Evolutionary conservation across 2,329 filamentous ascomycete species (phyloP).

Genomic region (Aspergillus nomiae): DNA sequence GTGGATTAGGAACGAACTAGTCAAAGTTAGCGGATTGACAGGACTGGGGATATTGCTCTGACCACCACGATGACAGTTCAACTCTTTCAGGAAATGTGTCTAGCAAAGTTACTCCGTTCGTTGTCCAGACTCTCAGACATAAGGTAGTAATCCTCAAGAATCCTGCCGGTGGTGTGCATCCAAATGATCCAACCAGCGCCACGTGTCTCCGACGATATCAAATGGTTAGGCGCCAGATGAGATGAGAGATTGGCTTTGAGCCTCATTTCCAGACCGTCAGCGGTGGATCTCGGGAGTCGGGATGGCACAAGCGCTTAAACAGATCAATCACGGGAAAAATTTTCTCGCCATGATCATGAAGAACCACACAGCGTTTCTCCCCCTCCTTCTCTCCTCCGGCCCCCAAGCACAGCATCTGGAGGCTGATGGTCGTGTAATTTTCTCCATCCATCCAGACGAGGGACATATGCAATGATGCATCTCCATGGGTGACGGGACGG

Average conservation of each 20-base stretch:
- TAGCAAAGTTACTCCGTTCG: background rate
- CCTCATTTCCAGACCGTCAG: slow-evolving; percentile 10
- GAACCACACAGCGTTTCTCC: background rate
- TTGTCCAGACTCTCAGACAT: background rate
- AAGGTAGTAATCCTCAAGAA: slow-evolving; percentile 8
- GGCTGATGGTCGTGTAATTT: background rate
- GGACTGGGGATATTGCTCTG: slow-evolving; percentile 14
- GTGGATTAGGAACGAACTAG: slow-evolving; percentile 9
- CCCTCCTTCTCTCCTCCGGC: background rate
- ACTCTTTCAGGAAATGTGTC: background rate
- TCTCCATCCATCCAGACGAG: background rate
- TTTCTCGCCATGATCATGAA: background rate
- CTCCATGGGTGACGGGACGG: background rate
- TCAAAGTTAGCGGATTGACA: slow-evolving; percentile 10
- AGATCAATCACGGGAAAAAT: background rate
- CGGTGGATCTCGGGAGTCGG: slow-evolving; percentile 6
- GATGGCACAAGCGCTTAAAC: slow-evolving; percentile 17
- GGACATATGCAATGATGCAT: background rate
- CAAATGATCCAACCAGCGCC: slow-evolving; percentile 14
- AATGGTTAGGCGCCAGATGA: slow-evolving; percentile 21
- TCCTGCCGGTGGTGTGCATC: slow-evolving; percentile 15
- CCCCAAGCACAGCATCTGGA: background rate
- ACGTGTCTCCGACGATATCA: slow-evolving; percentile 20
- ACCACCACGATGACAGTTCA: slow-evolving; percentile 6
- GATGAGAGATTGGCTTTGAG: slow-evolving; percentile 5